Conservation (phyloP, 768 basidiomycete genomes). For the Basidioascus undulatus region DNA sequence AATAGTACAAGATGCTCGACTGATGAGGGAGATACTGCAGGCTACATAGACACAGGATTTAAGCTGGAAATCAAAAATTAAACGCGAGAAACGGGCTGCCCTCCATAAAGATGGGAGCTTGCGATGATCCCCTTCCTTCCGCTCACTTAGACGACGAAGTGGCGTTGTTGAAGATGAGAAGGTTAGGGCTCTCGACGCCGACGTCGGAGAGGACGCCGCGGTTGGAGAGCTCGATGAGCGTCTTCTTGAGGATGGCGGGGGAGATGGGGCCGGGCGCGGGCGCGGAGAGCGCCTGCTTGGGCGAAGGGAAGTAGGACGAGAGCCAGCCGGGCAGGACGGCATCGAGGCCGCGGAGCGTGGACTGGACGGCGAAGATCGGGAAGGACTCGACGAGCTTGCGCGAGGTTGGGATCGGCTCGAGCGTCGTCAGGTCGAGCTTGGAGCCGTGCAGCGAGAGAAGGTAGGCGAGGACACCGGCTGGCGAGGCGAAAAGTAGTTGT, state of each 20-base stretch:
- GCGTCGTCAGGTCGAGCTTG: too few species aligned
- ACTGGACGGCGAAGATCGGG: constrained; percentile 6
- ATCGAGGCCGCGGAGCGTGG: constrained; percentile 29
- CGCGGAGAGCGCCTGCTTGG: neutral
- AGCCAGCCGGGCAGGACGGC: neutral
- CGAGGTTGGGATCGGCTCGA: constrained; percentile 12
- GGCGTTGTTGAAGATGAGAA: too few species aligned
- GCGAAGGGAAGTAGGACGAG: constrained; percentile 3
- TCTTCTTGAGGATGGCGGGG: constrained; percentile 52
- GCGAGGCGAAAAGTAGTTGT: constrained; percentile 12
- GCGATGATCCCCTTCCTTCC: too few species aligned
- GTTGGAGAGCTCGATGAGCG: constrained; percentile 37
- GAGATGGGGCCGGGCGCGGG: constrained; percentile 21
- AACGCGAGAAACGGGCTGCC: too few species aligned
- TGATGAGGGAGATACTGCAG: too few species aligned
- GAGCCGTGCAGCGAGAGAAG: constrained; percentile 69
- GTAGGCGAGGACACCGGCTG: constrained; percentile 74
- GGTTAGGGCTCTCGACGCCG: constrained; percentile 17
- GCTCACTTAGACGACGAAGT: too few species aligned
- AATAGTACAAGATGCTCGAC: too few species aligned
- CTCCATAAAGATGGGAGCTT: too few species aligned
- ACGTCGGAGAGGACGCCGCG: constrained; percentile 28
- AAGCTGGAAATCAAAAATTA: too few species aligned
- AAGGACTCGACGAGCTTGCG: constrained; percentile 1
- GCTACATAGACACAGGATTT: too few species aligned